A percentile compares a stretch with the other conserved stretches of the same genome.
These are phyloP conservation scores for Adansonia grandidieri DNA, from an alignment of 441 rosid genomes.

Conservation along the genomic window DNA sequence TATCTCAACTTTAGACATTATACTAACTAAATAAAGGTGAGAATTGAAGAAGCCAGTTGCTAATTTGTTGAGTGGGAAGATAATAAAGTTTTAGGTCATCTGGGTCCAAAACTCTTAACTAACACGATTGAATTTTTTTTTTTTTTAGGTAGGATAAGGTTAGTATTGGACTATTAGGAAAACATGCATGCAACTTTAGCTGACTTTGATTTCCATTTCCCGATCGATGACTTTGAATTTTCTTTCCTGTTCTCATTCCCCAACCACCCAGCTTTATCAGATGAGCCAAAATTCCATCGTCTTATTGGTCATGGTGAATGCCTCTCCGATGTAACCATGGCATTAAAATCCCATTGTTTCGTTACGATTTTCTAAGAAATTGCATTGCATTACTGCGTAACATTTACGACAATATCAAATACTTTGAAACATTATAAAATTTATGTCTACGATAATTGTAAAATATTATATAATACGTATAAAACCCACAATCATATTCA, in stretches of 20 bases:
- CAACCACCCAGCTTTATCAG: background rate
- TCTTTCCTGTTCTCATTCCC: background rate
- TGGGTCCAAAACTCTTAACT: constrained; percentile 13
- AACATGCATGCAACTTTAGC: background rate
- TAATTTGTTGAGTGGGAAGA: background rate
- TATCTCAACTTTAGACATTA: background rate
- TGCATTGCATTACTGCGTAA: too few relatives aligned
- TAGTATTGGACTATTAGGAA: background rate
- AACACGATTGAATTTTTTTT: background rate
- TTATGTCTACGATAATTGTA: too few relatives aligned
- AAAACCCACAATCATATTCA: too few relatives aligned
- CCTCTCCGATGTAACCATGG: too few relatives aligned
- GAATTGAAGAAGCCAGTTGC: background rate
- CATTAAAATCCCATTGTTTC: too few relatives aligned
- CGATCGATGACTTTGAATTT: constrained; percentile 24
- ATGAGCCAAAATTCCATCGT: background rate
- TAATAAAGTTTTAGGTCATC: background rate
- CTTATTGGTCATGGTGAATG: background rate
- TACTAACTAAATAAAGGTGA: background rate
- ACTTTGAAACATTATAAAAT: too few relatives aligned
- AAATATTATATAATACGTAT: too few relatives aligned
- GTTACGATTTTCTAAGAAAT: too few relatives aligned
- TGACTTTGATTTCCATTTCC: constrained; percentile 27
- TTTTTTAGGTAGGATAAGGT: too few relatives aligned
- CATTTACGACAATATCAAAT: too few relatives aligned